Percentiles rank a stretch among this genome's conserved stretches.
phyloP scores from a whole-genome alignment of 179 eudicot genomes.

The Heliamphora pulchella region DNA sequence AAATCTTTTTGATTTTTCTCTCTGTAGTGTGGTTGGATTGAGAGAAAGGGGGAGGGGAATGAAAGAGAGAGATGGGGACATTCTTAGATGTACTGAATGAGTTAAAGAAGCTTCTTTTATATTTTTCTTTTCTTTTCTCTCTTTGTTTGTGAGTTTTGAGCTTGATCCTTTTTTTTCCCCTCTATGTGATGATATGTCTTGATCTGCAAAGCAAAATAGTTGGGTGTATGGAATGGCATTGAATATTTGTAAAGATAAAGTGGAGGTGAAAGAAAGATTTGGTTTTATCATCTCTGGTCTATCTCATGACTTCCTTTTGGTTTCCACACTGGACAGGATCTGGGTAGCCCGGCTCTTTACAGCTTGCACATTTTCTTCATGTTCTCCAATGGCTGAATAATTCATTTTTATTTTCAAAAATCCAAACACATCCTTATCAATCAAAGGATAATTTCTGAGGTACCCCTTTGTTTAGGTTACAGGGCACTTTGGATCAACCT shows the following conservation, averaged over 20 bases:
- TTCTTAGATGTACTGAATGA: conserved; percentile 31
- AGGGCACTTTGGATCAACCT: background rate
- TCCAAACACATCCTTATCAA: conserved; percentile 13
- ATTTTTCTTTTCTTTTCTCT: conserved; percentile 17
- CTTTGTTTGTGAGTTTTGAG: conserved; percentile 15
- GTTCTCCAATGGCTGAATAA: background rate
- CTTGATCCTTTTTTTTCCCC: background rate
- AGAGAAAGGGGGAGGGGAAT: conserved; percentile 17
- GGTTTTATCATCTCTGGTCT: conserved; percentile 18
- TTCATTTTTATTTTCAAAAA: background rate
- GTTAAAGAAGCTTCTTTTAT: conserved; percentile 37
- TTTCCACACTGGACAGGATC: conserved; percentile 34
- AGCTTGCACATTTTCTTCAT: conserved; percentile 8
- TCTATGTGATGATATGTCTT: conserved; percentile 16
- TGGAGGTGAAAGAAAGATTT: conserved; percentile 24
- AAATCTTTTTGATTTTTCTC: conserved; percentile 21
- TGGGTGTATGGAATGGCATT: conserved; percentile 13
- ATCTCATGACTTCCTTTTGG: conserved; percentile 17
- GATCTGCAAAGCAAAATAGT: conserved; percentile 16
- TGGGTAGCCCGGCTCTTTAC: conserved; percentile 32
- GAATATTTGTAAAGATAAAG: conserved; percentile 14
- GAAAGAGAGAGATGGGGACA: conserved; percentile 26
- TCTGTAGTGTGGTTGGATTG: conserved; percentile 14
- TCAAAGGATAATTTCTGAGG: background rate
- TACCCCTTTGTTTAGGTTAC: background rate